Conservation (phyloP, 192 early-diverging fungal species). For the Coemansia sp. region DNA sequence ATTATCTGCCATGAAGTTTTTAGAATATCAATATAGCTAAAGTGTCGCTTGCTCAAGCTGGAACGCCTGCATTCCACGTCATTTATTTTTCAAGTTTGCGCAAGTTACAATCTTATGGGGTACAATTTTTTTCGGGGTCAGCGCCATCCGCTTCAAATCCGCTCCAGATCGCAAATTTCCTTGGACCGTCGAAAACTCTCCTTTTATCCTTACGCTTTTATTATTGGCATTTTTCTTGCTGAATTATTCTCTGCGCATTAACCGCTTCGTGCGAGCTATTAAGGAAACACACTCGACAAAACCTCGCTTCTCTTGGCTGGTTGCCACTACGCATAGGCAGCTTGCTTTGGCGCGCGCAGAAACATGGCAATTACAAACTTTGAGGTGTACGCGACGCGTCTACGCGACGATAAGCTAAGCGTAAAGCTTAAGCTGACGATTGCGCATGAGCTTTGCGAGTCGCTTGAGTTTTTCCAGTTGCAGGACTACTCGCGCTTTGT, state of each 20-base stretch:
- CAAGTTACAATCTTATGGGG: neutral
- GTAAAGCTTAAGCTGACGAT: constrained; percentile 73
- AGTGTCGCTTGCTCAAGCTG: no score
- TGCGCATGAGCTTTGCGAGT: constrained; percentile 83
- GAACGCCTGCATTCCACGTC: no score
- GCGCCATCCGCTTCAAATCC: neutral
- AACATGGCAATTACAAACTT: constrained; percentile 53
- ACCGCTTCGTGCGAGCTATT: neutral
- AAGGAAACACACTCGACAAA: neutral
- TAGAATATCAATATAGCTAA: neutral
- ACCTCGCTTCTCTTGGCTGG: neutral
- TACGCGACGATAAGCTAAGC: constrained; percentile 56
- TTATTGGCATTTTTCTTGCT: neutral
- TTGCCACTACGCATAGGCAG: neutral
- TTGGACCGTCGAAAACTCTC: neutral
- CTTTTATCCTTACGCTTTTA: neutral
- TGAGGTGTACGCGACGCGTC: constrained; percentile 56
- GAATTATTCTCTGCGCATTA: neutral
- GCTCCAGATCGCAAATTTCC: neutral
- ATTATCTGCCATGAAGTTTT: neutral
- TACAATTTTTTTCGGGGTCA: neutral
- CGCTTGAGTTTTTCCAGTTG: constrained; percentile 86
- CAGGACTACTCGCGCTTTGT: constrained; percentile 81
- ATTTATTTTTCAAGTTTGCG: neutral
- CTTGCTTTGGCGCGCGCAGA: neutral